Percentiles rank a stretch among this genome's conserved stretches.
phyloP scores from a whole-genome alignment of 805 yeast genomes.

The Starmerella khaoyaiensis region DNA sequence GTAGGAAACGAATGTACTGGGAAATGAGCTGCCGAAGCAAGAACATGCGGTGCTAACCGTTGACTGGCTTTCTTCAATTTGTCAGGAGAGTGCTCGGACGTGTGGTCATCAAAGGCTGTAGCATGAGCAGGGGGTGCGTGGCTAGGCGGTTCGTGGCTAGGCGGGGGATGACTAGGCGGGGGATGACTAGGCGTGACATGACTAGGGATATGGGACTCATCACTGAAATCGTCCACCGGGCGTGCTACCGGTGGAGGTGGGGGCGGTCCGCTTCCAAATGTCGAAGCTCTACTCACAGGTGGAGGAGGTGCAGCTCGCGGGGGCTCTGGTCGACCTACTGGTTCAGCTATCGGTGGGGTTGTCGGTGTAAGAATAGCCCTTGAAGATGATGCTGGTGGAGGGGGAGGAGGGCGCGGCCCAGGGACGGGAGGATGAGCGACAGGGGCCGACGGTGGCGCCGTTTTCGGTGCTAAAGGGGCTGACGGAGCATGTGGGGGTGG shows the following conservation, averaged over 20 bases:
- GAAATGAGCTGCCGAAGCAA: too few species aligned
- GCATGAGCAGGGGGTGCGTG: too few species aligned
- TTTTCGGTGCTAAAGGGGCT: slow-evolving; percentile 2
- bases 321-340: not conserved
- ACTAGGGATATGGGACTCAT: too few species aligned
- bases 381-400: slow-evolving; percentile 3
- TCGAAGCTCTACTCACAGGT: slow-evolving; percentile 9
- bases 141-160: too few species aligned
- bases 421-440: slow-evolving; percentile 1
- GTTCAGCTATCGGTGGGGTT: slow-evolving; percentile 8
- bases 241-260: slow-evolving; percentile 20
- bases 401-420: slow-evolving; percentile 2
- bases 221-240: slow-evolving; percentile 5
- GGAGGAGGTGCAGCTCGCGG: slow-evolving; percentile 9
- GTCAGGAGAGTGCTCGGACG: too few species aligned
- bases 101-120: too few species aligned
- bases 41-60: too few species aligned
- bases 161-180: too few species aligned
- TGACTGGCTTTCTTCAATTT: too few species aligned
- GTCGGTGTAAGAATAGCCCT: slow-evolving; percentile 1
- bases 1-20: too few species aligned
- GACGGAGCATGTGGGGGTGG: too few species aligned
- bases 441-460: slow-evolving; percentile 4
- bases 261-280: slow-evolving; percentile 15
- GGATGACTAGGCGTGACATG: too few species aligned